Conservation (phyloP, 2,329 filamentous ascomycete species). For the Scedosporium apiospermum region DNA sequence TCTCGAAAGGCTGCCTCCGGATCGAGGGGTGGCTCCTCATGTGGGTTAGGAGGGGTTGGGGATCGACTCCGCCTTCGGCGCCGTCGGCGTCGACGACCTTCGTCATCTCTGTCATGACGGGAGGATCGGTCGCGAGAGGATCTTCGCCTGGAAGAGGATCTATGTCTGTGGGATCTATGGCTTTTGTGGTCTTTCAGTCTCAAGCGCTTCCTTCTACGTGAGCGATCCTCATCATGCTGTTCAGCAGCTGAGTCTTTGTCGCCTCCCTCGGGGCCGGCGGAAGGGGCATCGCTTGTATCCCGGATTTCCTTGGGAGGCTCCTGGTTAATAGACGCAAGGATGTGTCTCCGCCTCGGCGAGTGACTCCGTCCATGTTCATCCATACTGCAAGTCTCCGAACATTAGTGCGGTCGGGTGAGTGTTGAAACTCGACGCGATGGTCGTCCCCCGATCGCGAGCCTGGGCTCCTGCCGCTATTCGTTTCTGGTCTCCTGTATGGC, state of each 20-base stretch:
- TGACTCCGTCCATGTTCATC: constrained; percentile 4
- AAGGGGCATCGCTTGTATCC: background rate
- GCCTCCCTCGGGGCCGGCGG: background rate
- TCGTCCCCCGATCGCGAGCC: too few relatives aligned
- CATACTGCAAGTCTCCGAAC: background rate
- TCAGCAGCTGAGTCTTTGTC: constrained; percentile 9
- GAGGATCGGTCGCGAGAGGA: background rate
- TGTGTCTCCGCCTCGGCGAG: constrained; percentile 34
- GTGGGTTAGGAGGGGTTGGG: constrained; percentile 36
- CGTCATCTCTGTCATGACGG: constrained; percentile 20
- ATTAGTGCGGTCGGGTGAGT: background rate
- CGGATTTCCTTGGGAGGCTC: constrained; percentile 6
- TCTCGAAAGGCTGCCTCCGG: constrained; percentile 76
- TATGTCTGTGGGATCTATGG: constrained; percentile 13
- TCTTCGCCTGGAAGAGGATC: background rate
- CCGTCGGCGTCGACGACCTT: constrained; percentile 11
- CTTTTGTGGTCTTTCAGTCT: constrained; percentile 22
- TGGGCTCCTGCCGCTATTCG: background rate
- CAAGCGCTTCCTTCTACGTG: constrained; percentile 18
- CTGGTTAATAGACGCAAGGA: constrained; percentile 39
- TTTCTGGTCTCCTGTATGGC: background rate
- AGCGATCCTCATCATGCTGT: constrained; percentile 10
- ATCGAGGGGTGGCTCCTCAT: constrained; percentile 41
- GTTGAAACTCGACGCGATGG: background rate
- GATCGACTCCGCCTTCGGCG: constrained; percentile 27